Conservation (phyloP, 768 basidiomycete species). For the Rhodosporidiobolus sp. region DNA sequence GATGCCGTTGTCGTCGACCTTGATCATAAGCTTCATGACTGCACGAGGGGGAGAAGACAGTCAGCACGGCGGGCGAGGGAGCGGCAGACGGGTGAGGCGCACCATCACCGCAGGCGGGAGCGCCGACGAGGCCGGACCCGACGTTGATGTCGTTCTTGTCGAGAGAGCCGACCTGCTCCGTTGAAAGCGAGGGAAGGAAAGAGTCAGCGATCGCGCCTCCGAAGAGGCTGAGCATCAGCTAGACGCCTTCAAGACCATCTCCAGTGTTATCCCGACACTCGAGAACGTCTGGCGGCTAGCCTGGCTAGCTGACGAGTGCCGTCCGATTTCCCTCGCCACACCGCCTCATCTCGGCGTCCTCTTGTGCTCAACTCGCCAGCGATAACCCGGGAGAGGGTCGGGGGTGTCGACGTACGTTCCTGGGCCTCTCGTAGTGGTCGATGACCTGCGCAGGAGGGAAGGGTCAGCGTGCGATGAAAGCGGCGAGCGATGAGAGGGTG, state of each 20-base stretch:
- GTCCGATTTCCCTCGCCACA: background rate
- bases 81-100: conserved; percentile 2
- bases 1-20: conserved; percentile 88
- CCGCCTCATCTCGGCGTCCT: background rate
- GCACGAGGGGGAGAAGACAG: conserved; percentile 7
- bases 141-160: conserved; percentile 88
- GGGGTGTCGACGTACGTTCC: conserved; percentile 67
- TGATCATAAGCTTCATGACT: conserved; percentile 99
- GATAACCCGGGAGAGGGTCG: background rate
- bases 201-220: conserved; percentile 49
- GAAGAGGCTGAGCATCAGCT: conserved; percentile 40
- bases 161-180: conserved; percentile 81
- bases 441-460: conserved; percentile 63
- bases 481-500: background rate
- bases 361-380: background rate
- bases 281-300: too few species aligned
- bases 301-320: too few species aligned
- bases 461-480: conserved; percentile 6
- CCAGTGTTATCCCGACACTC: too few species aligned
- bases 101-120: conserved; percentile 47
- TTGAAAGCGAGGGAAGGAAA: conserved; percentile 44
- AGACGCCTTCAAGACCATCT: background rate
- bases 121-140: conserved; percentile 92
- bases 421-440: conserved; percentile 93
- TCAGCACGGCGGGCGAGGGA: background rate